These are phyloP conservation scores for Passiflora organensis DNA, from an alignment of 345 rosid species.

Conservation along the genomic window DNA sequence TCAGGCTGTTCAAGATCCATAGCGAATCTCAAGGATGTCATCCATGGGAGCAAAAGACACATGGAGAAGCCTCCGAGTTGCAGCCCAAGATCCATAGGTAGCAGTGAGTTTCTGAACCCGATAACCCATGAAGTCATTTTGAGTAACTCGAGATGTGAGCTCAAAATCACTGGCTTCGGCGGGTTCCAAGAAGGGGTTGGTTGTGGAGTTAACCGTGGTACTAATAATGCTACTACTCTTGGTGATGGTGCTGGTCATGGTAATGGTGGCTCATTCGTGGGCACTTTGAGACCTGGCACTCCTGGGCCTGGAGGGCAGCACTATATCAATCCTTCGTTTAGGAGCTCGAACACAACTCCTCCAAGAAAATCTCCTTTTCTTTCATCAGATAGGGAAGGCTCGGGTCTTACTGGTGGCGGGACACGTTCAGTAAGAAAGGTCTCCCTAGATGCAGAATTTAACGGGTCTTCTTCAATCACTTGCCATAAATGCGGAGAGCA, in stretches of 20 bases:
- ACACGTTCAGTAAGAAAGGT: constrained; percentile 47
- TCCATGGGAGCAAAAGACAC: constrained; percentile 97
- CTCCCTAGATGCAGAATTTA: constrained; percentile 56
- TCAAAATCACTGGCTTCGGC: constrained; percentile 82
- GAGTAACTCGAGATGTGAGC: constrained; percentile 89
- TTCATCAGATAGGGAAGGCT: constrained; percentile 45
- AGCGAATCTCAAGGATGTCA: constrained; percentile 95
- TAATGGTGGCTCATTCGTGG: constrained; percentile 49
- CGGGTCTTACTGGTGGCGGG: constrained; percentile 23
- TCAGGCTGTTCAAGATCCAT: constrained; percentile 99
- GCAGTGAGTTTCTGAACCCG: constrained; percentile 98
- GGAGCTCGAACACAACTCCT: constrained; percentile 39
- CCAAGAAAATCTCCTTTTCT: constrained; percentile 51
- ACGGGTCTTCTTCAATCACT: constrained; percentile 50
- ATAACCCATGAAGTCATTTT: constrained; percentile 91
- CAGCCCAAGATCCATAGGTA: constrained; percentile 97
- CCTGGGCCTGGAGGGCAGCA: constrained; percentile 81
- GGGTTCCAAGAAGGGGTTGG: constrained; percentile 47
- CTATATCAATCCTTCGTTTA: constrained; percentile 58
- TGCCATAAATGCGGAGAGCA: constrained; percentile 98
- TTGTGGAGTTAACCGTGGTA: constrained; percentile 15
- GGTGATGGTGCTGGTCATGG: constrained; percentile 20
- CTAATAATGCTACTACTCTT: constrained; percentile 4
- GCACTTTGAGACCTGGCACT: constrained; percentile 85
- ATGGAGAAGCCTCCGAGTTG: constrained; percentile 83